phyloP scores from a whole-genome alignment of 345 rosid species.

The Eucalyptus regnans region DNA sequence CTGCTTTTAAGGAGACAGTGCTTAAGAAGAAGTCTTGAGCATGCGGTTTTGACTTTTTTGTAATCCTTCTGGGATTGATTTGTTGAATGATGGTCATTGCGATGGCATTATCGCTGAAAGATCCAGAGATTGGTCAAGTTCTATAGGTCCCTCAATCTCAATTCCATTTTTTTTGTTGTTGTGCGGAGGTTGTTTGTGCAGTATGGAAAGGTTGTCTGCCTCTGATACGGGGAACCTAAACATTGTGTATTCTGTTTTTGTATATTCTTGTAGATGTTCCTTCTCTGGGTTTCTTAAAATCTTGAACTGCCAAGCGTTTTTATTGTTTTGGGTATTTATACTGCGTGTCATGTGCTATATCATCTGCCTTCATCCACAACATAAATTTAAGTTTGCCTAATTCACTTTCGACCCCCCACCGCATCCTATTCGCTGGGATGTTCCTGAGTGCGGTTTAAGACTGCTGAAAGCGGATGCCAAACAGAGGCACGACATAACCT shows the following conservation, averaged over 20 bases:
- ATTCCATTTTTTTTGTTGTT: background rate
- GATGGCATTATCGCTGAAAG: background rate
- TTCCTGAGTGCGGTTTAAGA: background rate
- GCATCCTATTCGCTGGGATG: background rate
- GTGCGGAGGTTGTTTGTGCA: background rate
- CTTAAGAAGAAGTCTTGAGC: constrained; percentile 20
- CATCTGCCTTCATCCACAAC: background rate
- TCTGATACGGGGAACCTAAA: background rate
- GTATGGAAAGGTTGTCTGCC: background rate
- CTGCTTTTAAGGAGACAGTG: constrained; percentile 83
- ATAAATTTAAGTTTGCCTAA: background rate
- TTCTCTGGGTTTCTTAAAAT: background rate
- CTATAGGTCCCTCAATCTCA: background rate
- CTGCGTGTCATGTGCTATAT: background rate
- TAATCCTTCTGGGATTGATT: background rate
- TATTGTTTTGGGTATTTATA: background rate
- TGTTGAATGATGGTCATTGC: background rate
- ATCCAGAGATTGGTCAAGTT: background rate
- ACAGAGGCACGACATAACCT: background rate
- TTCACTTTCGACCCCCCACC: background rate
- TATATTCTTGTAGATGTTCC: background rate
- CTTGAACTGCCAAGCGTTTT: background rate
- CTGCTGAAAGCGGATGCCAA: background rate
- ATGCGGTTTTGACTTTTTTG: background rate
- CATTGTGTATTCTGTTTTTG: background rate